phyloP scores from a whole-genome alignment of 2,329 filamentous ascomycete genomes.

The Alternaria burnsii region DNA sequence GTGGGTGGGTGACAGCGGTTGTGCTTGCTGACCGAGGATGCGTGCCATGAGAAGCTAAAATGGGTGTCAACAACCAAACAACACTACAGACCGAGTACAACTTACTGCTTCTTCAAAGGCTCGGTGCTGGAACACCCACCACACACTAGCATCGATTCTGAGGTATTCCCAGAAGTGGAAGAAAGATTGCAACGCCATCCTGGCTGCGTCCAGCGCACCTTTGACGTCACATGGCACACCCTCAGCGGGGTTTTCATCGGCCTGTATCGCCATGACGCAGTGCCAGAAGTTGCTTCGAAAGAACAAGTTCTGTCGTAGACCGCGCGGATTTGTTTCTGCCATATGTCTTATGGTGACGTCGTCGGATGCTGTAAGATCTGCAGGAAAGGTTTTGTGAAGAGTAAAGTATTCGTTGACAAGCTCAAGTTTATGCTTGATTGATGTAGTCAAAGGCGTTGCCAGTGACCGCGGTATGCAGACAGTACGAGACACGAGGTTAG shows the following conservation, averaged over 20 bases:
- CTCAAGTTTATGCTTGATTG: slow-evolving; percentile 72
- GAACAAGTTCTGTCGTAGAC: slow-evolving; percentile 78
- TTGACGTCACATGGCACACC: slow-evolving; percentile 66
- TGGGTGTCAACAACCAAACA: not conserved
- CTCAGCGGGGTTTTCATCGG: slow-evolving; percentile 69
- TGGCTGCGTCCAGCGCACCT: slow-evolving; percentile 76
- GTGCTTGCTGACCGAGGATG: slow-evolving; percentile 49
- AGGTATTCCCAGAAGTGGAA: slow-evolving; percentile 76
- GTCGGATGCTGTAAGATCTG: slow-evolving; percentile 74
- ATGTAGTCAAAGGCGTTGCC: slow-evolving; percentile 74
- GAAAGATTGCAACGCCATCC: slow-evolving; percentile 77
- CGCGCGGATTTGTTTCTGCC: slow-evolving; percentile 68
- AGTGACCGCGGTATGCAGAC: slow-evolving; percentile 79
- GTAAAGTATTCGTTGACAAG: slow-evolving; percentile 74
- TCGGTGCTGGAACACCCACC: slow-evolving; percentile 86
- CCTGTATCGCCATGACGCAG: slow-evolving; percentile 81
- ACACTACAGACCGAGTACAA: slow-evolving; percentile 37
- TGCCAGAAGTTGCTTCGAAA: slow-evolving; percentile 85
- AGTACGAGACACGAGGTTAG: slow-evolving; percentile 78
- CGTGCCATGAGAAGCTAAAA: slow-evolving; percentile 51
- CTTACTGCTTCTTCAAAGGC: slow-evolving; percentile 80
- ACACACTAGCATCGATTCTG: slow-evolving; percentile 75
- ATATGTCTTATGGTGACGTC: slow-evolving; percentile 66
- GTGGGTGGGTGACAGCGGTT: slow-evolving; percentile 37
- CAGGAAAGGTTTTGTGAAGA: slow-evolving; percentile 76